These are phyloP conservation scores for Ballota nigra DNA, from an alignment of 257 asterid species.

Conservation along the genomic window DNA sequence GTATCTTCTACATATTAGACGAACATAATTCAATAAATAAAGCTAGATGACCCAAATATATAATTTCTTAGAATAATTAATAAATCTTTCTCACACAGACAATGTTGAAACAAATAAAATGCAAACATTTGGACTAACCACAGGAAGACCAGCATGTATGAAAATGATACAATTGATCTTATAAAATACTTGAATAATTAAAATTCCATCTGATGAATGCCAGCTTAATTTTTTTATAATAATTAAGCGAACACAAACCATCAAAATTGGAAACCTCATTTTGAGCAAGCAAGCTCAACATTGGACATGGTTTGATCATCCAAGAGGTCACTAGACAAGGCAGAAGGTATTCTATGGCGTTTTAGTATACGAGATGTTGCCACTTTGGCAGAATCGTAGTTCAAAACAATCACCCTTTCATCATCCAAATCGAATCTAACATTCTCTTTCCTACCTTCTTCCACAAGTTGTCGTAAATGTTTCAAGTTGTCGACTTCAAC, in stretches of 20 bases:
- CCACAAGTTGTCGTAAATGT: constrained; percentile 80
- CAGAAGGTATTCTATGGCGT: constrained; percentile 82
- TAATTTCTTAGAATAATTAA: too few relatives aligned
- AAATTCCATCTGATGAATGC: not conserved
- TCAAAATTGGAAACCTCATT: constrained; percentile 24
- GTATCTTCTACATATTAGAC: too few relatives aligned
- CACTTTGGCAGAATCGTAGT: constrained; percentile 60
- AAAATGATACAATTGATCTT: not conserved
- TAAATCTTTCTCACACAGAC: too few relatives aligned
- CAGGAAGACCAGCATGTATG: not conserved
- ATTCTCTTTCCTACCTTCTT: constrained; percentile 46
- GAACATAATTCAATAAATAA: too few relatives aligned
- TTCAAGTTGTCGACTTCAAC: constrained; percentile 73
- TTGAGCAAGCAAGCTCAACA: constrained; percentile 43
- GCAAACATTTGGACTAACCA: not conserved
- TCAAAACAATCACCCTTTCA: constrained; percentile 79
- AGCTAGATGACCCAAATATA: too few relatives aligned
- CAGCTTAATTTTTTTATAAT: not conserved
- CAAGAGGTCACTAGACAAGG: constrained; percentile 66
- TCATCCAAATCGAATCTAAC: constrained; percentile 92
- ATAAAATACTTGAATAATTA: not conserved
- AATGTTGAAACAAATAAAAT: not conserved
- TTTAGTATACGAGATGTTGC: constrained; percentile 76
- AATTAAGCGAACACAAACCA: not conserved
- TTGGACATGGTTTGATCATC: constrained; percentile 38